phyloP scores from a whole-genome alignment of 2,329 filamentous ascomycete genomes.

The Pseudogymnoascus sp. region DNA sequence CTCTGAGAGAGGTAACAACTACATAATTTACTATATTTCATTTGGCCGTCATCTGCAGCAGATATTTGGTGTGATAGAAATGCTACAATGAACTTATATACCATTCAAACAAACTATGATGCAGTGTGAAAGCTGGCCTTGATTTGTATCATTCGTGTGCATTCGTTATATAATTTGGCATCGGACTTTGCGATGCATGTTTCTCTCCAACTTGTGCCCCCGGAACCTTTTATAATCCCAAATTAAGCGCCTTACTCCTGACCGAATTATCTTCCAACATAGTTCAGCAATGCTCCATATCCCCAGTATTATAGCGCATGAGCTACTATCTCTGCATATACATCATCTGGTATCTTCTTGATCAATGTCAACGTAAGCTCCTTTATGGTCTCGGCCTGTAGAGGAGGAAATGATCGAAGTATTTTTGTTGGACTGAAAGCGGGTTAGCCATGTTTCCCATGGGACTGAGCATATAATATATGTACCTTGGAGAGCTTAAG shows the following conservation, averaged over 20 bases:
- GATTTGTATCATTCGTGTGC: not conserved
- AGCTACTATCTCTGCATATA: slow-evolving; percentile 82
- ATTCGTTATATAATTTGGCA: not conserved
- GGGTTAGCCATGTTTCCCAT: slow-evolving; percentile 20
- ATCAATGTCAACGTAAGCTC: slow-evolving; percentile 78
- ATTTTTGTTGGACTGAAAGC: slow-evolving; percentile 75
- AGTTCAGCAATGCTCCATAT: not conserved
- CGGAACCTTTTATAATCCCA: not conserved
- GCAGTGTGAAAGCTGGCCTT: not conserved
- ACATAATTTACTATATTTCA: not conserved
- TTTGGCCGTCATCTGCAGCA: not conserved
- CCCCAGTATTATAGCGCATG: slow-evolving; percentile 60
- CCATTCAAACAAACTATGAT: not conserved
- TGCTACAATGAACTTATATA: not conserved
- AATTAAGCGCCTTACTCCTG: not conserved
- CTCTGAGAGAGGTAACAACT: not conserved
- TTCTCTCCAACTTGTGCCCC: not conserved
- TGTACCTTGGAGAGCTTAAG: slow-evolving; percentile 73
- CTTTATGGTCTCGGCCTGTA: slow-evolving; percentile 79
- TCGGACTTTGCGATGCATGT: not conserved
- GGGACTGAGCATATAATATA: slow-evolving; percentile 12
- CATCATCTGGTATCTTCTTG: slow-evolving; percentile 79
- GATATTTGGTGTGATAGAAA: not conserved
- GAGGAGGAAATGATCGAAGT: slow-evolving; percentile 75
- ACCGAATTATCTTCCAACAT: not conserved